Evolutionary conservation across 805 yeast species (phyloP), one percentile per base, ranked within the genome.

Genomic region (Starmerella ratchasimensis): DNA sequence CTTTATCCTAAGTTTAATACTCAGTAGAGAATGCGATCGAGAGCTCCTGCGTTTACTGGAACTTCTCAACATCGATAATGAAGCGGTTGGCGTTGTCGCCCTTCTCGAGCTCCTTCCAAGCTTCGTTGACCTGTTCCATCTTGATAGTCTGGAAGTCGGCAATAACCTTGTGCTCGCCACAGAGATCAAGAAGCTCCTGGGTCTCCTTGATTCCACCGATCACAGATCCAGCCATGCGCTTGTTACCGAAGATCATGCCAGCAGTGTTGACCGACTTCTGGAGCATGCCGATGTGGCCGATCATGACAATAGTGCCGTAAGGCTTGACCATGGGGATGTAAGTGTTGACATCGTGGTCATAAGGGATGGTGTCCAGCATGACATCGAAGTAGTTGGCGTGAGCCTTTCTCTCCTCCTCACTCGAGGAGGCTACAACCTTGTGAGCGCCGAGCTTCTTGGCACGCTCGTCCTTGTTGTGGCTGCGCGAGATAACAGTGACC

Each of bases 111-210:
- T 41, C 40, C 31, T 39, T 31, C 41, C 37, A 48, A 10, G 52
- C 46, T 23, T 40, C 36, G 35, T 42, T 37, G 17, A 48, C 34
- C 28, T 48, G 27, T 24, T 31, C 31, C 60, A 75, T 64, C 24
- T 72, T 71, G 36, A 76, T 59, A 20, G 63, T 61, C 58, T 77
- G 81, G 40, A 70, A 64, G 77, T 80, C 74, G n/a, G 82, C 74
- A 40, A 62, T 63, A 50, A 78, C 61, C 31, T 64, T 58, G 47
- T 74, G 63, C 49, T 73, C 65, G 14, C 69, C 71, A 17, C 83
- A 80, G 43, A 79, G 52, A 31, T 73, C 61, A 49, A 80, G 64
- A 73, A 80, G 69, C 48, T 75, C 78, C 31, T 64, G 54, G 47
- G 78, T 77, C 58, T 78, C 84, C 37, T 57, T 56, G 54, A 74